Conservation (phyloP, 202 grass and related monocot species). For the Zizania palustris region DNA sequence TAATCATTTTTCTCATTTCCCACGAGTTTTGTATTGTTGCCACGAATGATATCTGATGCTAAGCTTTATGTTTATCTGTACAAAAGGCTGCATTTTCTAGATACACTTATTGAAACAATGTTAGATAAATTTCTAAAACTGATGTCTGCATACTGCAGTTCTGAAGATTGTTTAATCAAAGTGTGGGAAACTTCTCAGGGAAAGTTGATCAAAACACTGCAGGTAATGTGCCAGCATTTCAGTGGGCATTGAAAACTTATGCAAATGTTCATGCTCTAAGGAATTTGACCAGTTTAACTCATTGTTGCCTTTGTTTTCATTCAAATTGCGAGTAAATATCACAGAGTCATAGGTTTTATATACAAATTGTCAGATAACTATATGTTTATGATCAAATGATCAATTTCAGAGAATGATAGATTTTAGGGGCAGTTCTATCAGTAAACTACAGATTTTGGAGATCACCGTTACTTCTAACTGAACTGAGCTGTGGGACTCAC, state of each 20-base stretch:
- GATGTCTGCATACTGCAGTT: conserved; percentile 53
- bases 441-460: neutral
- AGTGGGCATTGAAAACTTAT: neutral
- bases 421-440: neutral
- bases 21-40: neutral
- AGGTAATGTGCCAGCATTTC: conserved; percentile 56
- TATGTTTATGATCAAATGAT: neutral
- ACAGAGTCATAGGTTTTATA: neutral
- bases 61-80: conserved; percentile 9
- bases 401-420: neutral
- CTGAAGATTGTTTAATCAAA: conserved; percentile 97
- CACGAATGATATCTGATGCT: neutral
- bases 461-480: too few species aligned
- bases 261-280: conserved; percentile 18
- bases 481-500: too few species aligned
- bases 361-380: neutral
- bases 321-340: neutral
- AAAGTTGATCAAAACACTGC: conserved; percentile 88
- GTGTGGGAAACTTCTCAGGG: conserved; percentile 95
- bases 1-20: too few species aligned
- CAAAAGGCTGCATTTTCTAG: neutral
- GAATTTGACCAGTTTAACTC: neutral
- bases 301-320: neutral
- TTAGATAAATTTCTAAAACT: conserved; percentile 28
- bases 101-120: conserved; percentile 37